Evolutionary conservation across 75 land plant species (phyloP).

Genomic region (Picea glauca): DNA sequence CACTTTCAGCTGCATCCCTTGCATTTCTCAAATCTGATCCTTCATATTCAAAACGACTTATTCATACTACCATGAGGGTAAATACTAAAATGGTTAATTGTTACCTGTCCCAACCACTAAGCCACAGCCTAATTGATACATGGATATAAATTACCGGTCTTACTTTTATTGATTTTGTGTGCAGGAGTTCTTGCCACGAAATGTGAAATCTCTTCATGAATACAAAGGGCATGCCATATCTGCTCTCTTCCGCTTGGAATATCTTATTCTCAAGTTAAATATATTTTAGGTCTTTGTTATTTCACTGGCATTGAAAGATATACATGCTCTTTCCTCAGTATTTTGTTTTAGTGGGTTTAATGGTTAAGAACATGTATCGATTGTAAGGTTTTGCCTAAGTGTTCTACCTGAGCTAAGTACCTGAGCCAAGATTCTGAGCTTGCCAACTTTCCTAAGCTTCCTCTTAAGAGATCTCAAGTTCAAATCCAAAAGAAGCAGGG

Average conservation of each 20-base stretch:
- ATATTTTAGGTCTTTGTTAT: conserved; percentile 48
- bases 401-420: no score
- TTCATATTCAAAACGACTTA: conserved; percentile 55
- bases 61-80: conserved; percentile 45
- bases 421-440: no score
- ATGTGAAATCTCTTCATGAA: conserved; percentile 47
- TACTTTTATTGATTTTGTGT: background rate
- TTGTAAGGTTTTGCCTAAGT: no score
- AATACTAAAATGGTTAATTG: no score
- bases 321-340: background rate
- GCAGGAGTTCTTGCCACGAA: conserved; percentile 57
- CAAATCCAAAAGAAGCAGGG: no score
- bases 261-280: conserved; percentile 35
- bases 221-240: conserved; percentile 69
- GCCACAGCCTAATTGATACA: no score
- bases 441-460: no score
- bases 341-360: background rate
- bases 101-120: no score
- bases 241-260: conserved; percentile 65
- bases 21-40: conserved; percentile 63
- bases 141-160: background rate
- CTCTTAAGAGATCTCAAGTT: no score
- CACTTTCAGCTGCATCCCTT: conserved; percentile 89
- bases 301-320: conserved; percentile 10
- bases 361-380: no score